Evolutionary conservation across 2,329 filamentous ascomycete genomes (phyloP), one percentile per base, ranked within the genome.

Genomic region (Aureobasidium sp.): DNA sequence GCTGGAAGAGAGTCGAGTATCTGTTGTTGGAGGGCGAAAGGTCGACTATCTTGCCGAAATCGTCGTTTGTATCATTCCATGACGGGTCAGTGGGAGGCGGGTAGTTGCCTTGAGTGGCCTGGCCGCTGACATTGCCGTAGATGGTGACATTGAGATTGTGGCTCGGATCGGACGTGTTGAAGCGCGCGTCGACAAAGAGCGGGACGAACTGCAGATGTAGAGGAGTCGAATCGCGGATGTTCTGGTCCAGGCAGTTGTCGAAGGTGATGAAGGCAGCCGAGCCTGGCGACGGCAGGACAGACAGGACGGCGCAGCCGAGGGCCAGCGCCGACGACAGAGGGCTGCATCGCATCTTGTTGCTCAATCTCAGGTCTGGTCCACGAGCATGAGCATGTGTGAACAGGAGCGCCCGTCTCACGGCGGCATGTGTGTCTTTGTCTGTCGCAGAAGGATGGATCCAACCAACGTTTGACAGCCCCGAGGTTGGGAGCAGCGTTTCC

Each of bases 71-170:
- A 70, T 94, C 78, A 2, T 67, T 72, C 89, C 91, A 80, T 13
- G 66, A 90, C 0, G 83, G 73, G 70, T 84, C 81, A 67, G 81
- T 74, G 21, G 81, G 74, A 0, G 83, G 69, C 37, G 90, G 91
- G 59, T 91, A 82, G 2, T 74, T 63, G n/a, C 78, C 76, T 13
- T 75, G 70, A 2, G 79, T 79, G 48, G 82, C 80, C 55, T 87
- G 84, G 50, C 94, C 94, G 9, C 87, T 89, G 34, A 97, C 91
- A 74, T 97, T 97, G 57, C 92, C 93, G 78, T 91, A 97, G 50
- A 96, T 83, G 1, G 86, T 94, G 61, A 97, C 78, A 65, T 83
- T 85, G 53, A 99, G 79, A 44, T 81, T 83, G 70, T 92, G 85
- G 55, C 77, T 80, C 5, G 82, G 72, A 65, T 82, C 76, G 15